phyloP scores from a whole-genome alignment of 441 rosid genomes.

The Syzygium malaccense region DNA sequence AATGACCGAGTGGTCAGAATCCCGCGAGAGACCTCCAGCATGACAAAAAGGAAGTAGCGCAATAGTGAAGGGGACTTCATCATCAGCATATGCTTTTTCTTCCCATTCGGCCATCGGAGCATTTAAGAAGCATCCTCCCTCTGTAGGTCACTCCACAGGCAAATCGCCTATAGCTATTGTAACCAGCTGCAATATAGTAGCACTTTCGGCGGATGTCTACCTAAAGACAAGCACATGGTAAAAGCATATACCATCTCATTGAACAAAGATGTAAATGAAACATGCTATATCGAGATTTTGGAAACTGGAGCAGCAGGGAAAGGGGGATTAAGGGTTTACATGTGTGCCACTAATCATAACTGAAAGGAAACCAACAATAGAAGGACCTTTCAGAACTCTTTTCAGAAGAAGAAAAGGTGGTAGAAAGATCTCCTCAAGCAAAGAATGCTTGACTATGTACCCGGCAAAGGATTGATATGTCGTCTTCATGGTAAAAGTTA shows the following conservation, averaged over 20 bases:
- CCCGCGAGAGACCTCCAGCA: background rate
- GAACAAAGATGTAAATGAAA: background rate
- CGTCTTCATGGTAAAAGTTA: background rate
- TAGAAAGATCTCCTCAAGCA: background rate
- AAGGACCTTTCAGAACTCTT: background rate
- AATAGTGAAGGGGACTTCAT: background rate
- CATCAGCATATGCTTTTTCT: background rate
- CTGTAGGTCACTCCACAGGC: background rate
- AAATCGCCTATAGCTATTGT: background rate
- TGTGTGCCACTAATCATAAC: background rate
- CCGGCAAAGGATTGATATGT: background rate
- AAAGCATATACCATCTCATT: background rate
- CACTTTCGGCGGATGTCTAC: background rate
- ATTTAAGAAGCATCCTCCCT: background rate
- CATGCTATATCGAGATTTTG: background rate
- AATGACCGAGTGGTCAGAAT: background rate
- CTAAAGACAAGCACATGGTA: background rate
- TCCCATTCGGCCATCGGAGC: background rate
- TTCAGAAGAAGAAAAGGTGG: background rate
- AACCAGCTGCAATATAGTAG: background rate
- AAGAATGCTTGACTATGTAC: background rate
- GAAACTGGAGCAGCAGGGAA: background rate
- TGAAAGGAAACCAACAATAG: background rate
- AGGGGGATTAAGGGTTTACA: background rate
- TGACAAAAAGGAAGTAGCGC: background rate